Percentiles rank a stretch among this genome's conserved stretches.
Conservation (phyloP, 257 asterid species). For the Forsythia viridissima region DNA sequence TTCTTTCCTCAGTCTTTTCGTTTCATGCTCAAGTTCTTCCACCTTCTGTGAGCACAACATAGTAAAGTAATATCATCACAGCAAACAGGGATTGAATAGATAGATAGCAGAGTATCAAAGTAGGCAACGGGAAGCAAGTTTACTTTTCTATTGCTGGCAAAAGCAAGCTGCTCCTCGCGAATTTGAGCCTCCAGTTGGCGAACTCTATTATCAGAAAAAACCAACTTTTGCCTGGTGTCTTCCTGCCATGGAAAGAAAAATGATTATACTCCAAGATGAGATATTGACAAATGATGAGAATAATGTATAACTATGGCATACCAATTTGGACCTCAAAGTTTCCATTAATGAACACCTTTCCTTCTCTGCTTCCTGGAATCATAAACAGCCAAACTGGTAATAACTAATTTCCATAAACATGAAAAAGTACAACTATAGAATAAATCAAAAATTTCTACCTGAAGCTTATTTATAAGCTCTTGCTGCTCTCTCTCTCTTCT, state of each 20-base stretch:
- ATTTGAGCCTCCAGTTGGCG: constrained; percentile 87
- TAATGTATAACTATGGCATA: constrained; percentile 30
- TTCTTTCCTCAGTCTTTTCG: constrained; percentile 68
- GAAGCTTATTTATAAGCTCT: constrained; percentile 88
- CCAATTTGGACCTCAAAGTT: constrained; percentile 90
- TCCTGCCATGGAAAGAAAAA: constrained; percentile 48
- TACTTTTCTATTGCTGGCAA: constrained; percentile 68
- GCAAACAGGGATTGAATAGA: constrained; percentile 10
- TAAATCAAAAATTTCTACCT: constrained; percentile 43
- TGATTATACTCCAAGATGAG: constrained; percentile 19
- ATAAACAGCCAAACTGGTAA: constrained; percentile 13
- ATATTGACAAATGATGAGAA: constrained; percentile 17
- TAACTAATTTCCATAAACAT: constrained; percentile 3
- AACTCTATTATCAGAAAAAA: constrained; percentile 81
- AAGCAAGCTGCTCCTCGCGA: constrained; percentile 73
- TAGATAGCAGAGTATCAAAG: constrained; percentile 9
- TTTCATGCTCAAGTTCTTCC: constrained; percentile 83
- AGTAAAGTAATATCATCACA: constrained; percentile 25
- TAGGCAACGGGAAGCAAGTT: constrained; percentile 16
- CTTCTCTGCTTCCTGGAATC: constrained; percentile 78
- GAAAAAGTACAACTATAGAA: constrained; percentile 17
- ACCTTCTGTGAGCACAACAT: constrained; percentile 53
- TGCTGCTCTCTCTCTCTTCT: constrained; percentile 90
- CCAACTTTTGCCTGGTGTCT: constrained; percentile 89
- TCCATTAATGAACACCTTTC: constrained; percentile 80